Percentiles rank a stretch among this genome's conserved stretches.
These are phyloP conservation scores for Ogataea paradorogensis DNA, from an alignment of 805 yeast species.

Conservation along the genomic window DNA sequence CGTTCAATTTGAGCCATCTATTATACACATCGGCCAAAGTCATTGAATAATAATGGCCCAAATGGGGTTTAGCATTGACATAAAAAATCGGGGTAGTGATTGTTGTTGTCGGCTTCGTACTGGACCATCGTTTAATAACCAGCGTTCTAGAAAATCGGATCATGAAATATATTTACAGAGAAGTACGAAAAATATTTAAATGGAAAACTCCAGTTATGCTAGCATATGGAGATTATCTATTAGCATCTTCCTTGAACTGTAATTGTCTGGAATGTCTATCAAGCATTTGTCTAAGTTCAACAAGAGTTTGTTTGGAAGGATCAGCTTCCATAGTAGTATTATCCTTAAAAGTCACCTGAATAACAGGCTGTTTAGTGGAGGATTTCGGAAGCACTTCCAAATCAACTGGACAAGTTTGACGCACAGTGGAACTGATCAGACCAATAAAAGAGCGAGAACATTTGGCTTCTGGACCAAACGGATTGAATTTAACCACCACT, in stretches of 20 bases:
- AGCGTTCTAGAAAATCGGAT: slow-evolving; percentile 2
- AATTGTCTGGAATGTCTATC: slow-evolving; percentile 82
- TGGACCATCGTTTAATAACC: slow-evolving; percentile 1
- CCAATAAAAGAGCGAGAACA: slow-evolving; percentile 77
- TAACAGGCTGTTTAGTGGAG: slow-evolving; percentile 53
- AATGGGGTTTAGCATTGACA: slow-evolving; percentile 92
- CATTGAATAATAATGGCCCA: slow-evolving; percentile 92
- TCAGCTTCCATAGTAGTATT: slow-evolving; percentile 67
- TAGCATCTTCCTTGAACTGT: slow-evolving; percentile 68
- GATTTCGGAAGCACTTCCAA: slow-evolving; percentile 53
- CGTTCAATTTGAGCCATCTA: slow-evolving; percentile 62
- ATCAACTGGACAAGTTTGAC: slow-evolving; percentile 58
- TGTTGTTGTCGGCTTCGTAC: slow-evolving; percentile 30
- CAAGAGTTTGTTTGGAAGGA: slow-evolving; percentile 53
- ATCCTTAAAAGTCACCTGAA: slow-evolving; percentile 79
- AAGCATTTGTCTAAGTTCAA: slow-evolving; percentile 62
- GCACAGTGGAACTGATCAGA: slow-evolving; percentile 73
- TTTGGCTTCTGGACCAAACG: slow-evolving; percentile 70
- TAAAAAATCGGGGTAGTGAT: slow-evolving; percentile 93
- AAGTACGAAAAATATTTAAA: slow-evolving; percentile 8
- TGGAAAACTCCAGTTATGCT: slow-evolving; percentile 22
- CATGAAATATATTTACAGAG: slow-evolving; percentile 10
- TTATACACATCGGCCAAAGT: slow-evolving; percentile 73
- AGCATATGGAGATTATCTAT: slow-evolving; percentile 19
- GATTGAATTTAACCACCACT: slow-evolving; percentile 75